Percentiles rank a stretch among this genome's conserved stretches.
These are phyloP conservation scores for Spathaspora jeffriesii DNA, from an alignment of 1,139 yeast species.

Conservation along the genomic window DNA sequence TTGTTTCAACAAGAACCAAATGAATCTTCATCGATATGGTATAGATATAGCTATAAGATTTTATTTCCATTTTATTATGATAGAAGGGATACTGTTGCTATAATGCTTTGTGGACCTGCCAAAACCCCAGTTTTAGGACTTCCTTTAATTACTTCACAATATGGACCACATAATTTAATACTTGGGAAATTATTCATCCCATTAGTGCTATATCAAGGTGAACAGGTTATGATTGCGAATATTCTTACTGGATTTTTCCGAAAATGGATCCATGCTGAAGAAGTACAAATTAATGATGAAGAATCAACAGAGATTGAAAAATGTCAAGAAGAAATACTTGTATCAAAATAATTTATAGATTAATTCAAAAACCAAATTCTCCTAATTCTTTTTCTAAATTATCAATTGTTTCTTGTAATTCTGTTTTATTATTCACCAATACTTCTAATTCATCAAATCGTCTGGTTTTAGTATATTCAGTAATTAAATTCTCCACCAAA, in stretches of 20 bases:
- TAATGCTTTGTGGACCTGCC: conserved; percentile 89
- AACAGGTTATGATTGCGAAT: conserved; percentile 80
- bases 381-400: conserved; percentile 58
- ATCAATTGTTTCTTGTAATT: conserved; percentile 54
- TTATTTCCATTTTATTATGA: conserved; percentile 71
- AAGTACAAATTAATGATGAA: conserved; percentile 17
- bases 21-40: conserved; percentile 39
- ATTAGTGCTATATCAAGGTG: conserved; percentile 80
- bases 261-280: conserved; percentile 60
- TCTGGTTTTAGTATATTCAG: conserved; percentile 62
- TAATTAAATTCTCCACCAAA: conserved; percentile 64
- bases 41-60: conserved; percentile 36
- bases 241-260: conserved; percentile 61
- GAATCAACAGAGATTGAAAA: not conserved
- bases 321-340: not conserved
- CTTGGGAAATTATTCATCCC: conserved; percentile 79
- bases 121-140: conserved; percentile 93
- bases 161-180: conserved; percentile 59
- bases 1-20: conserved; percentile 49
- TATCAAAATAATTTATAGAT: not conserved
- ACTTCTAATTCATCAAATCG: conserved; percentile 77
- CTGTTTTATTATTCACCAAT: conserved; percentile 58
- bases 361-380: conserved; percentile 53
- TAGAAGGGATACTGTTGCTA: conserved; percentile 71
- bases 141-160: conserved; percentile 76